These are phyloP conservation scores for Aspergillus bridgeri DNA, from an alignment of 495 filamentous ascomycete genomes.

Conservation along the genomic window DNA sequence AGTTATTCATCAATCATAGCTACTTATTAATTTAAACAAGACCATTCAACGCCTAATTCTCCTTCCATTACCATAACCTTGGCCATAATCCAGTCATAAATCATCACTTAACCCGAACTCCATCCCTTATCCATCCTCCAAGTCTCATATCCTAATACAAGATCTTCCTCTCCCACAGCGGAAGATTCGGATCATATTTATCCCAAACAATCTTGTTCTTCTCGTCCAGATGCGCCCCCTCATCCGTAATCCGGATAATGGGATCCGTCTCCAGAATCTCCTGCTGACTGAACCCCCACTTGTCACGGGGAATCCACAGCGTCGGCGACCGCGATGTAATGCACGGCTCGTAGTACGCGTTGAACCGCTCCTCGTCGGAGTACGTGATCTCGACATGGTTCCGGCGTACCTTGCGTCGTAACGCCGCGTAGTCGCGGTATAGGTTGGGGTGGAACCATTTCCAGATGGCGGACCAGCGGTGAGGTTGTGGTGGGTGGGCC, in stretches of 20 bases:
- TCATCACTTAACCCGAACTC: background rate
- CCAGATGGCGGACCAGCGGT: conserved; percentile 36
- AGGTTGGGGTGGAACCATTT: conserved; percentile 78
- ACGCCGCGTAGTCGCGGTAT: conserved; percentile 63
- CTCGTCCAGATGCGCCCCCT: conserved; percentile 62
- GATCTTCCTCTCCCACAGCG: conserved; percentile 37
- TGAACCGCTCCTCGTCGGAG: conserved; percentile 49
- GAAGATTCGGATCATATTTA: conserved; percentile 42
- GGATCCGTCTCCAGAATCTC: conserved; percentile 58
- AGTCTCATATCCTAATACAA: conserved; percentile 32
- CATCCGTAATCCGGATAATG: conserved; percentile 56
- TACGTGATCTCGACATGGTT: conserved; percentile 51
- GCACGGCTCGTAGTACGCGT: conserved; percentile 66
- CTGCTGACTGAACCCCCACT: conserved; percentile 58
- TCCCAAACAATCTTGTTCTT: conserved; percentile 60
- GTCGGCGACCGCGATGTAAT: conserved; percentile 55
- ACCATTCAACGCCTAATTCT: too few relatives aligned
- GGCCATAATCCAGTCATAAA: background rate
- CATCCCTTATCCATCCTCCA: background rate
- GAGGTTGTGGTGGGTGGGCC: background rate
- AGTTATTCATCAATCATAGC: too few relatives aligned
- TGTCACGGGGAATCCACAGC: conserved; percentile 69
- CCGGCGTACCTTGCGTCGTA: conserved; percentile 67
- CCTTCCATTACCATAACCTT: too few relatives aligned
- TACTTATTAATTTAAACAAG: too few relatives aligned